Base-by-base conservation (phyloP, 139 green algal species). In the Coccomyxa sp. region DNA sequence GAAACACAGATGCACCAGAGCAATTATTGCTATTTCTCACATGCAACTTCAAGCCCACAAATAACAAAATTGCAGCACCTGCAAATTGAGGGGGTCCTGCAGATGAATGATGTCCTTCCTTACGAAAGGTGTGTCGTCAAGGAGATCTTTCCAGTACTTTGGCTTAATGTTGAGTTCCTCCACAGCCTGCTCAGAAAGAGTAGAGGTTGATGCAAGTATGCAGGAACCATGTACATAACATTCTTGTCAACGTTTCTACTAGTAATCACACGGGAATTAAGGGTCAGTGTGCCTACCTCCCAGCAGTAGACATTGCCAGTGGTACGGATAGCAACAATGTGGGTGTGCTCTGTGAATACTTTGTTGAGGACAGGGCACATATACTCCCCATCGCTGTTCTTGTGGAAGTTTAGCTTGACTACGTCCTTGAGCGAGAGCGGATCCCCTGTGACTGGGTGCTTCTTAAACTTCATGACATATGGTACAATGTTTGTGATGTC, bases 151-250 rank as follows among this genome's bases (percentile, higher is more conserved):
- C 82, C 79, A 85, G 90, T 94, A 97, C 83, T 96, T 97, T 30
- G 96, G 82, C 92, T 98, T 98, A 38, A 98, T 87, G 89, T 93
- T 95, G 57, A 99, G 92, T 93, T 99, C 92, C 77, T 98, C 87
- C 68, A 99, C 80, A 10, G 96, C 96, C 84, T 92, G 85, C 68
- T 63, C 21, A 71, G 63, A 28, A 25, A 21, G 10, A 25, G 63
- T 28, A 21, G 21, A 71, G 18, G 10, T 28, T 71, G 60, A 71
- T 25, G 21, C 10, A 1, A 71, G 63, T 71, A 25, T 25, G 21
- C 18, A 71, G 63, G 63, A 28, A 25, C 63, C 1, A 4, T 21
- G 18, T 71, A 25, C 63, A 71, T 71, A 25, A 71, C 63, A 71
- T 25, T 9, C 18, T 28, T 71, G 21, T 71, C 63, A 14, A 1